Conservation (phyloP, 2,329 filamentous ascomycete species). For the Fusarium buxicola region DNA sequence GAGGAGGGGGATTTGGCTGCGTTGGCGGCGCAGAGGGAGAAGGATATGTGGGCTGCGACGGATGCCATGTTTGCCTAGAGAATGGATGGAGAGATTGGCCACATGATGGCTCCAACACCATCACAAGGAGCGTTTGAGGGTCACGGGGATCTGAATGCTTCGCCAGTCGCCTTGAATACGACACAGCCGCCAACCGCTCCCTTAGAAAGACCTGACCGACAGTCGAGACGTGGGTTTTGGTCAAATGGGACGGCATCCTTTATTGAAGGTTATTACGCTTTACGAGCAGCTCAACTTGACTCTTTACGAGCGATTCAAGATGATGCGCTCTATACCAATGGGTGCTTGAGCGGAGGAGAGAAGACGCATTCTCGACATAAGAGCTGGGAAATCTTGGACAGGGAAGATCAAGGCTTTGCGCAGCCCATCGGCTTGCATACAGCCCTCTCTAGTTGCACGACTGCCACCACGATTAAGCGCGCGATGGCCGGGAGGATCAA, state of each 20-base stretch:
- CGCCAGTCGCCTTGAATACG: too few species aligned
- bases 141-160: too few species aligned
- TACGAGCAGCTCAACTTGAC: not conserved
- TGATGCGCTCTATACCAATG: too few species aligned
- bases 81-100: not conserved
- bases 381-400: not conserved
- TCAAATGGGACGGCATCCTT: not conserved
- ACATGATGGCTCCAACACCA: not conserved
- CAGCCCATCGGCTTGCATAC: not conserved
- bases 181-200: too few species aligned
- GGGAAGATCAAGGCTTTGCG: not conserved
- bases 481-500: not conserved
- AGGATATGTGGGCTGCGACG: conserved; percentile 56
- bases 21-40: conserved; percentile 43
- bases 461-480: not conserved
- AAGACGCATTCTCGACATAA: not conserved
- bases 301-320: not conserved
- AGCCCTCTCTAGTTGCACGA: too few species aligned
- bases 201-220: too few species aligned
- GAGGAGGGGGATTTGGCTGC: conserved; percentile 37
- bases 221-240: not conserved
- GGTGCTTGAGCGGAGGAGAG: not conserved
- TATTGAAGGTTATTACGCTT: too few species aligned
- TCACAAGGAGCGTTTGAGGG: not conserved
- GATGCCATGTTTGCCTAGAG: conserved; percentile 55